Percentiles rank a stretch among this genome's conserved stretches.
phyloP scores from a whole-genome alignment of 2,329 filamentous ascomycete species.

The Fusarium brevicatenulatum region DNA sequence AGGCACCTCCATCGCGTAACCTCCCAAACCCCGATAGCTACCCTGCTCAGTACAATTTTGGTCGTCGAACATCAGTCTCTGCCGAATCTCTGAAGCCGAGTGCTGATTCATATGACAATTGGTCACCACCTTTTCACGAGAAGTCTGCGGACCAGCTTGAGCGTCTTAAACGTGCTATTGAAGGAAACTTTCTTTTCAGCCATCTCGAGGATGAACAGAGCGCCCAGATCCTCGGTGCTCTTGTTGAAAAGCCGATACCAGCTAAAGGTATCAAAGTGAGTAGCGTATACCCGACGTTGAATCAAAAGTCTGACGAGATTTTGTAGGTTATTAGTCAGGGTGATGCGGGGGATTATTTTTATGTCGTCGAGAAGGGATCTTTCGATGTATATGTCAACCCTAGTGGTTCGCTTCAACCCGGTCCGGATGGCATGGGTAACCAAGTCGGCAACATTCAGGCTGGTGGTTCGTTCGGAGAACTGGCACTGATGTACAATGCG shows the following conservation, averaged over 20 bases:
- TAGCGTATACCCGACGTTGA: background rate
- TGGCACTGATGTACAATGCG: constrained; percentile 98
- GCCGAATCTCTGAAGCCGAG: constrained; percentile 95
- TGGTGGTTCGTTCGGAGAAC: constrained; percentile 94
- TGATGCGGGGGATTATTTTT: constrained; percentile 97
- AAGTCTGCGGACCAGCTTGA: constrained; percentile 85
- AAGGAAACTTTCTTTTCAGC: constrained; percentile 91
- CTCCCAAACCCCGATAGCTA: constrained; percentile 74
- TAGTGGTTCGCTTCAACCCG: constrained; percentile 79
- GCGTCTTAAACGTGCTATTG: constrained; percentile 83
- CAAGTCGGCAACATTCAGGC: constrained; percentile 85
- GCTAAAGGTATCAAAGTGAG: constrained; percentile 81
- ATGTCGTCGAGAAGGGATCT: constrained; percentile 89
- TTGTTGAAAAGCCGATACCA: constrained; percentile 95
- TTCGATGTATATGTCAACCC: constrained; percentile 93
- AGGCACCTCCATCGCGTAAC: constrained; percentile 58
- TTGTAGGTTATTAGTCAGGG: constrained; percentile 90
- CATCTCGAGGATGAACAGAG: constrained; percentile 95
- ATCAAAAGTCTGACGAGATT: constrained; percentile 39
- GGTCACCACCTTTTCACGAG: constrained; percentile 85
- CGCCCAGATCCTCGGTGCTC: constrained; percentile 84
- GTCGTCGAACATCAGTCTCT: constrained; percentile 92
- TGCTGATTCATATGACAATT: constrained; percentile 84
- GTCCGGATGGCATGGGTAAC: constrained; percentile 81
- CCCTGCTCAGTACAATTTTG: constrained; percentile 93